Evolutionary conservation across 495 filamentous ascomycete species (phyloP).

Genomic region (Penicillium desertorum): DNA sequence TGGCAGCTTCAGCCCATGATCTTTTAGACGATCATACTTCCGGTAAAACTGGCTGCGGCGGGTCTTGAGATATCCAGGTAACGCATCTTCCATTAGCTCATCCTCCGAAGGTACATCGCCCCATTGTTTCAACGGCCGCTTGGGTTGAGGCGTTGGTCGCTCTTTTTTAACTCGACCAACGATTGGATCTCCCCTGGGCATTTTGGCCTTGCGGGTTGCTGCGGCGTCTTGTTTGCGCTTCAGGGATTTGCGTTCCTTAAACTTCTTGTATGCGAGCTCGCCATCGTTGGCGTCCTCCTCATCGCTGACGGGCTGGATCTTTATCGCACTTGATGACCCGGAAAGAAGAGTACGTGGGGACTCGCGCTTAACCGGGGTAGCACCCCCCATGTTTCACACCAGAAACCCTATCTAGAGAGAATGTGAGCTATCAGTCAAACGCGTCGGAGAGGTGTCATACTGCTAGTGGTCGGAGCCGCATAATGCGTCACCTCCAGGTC

Average conservation of each 20-base stretch:
- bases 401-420: constrained; percentile 8
- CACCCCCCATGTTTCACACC: background rate
- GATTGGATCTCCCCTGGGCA: constrained; percentile 26
- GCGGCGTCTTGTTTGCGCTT: constrained; percentile 55
- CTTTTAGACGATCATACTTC: constrained; percentile 55
- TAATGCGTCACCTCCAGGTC: constrained; percentile 38
- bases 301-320: constrained; percentile 31
- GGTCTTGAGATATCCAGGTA: constrained; percentile 58
- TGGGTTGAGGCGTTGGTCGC: constrained; percentile 17
- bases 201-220: constrained; percentile 48
- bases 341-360: constrained; percentile 12
- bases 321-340: constrained; percentile 18
- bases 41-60: constrained; percentile 54
- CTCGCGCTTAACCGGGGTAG: constrained; percentile 14
- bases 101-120: constrained; percentile 51
- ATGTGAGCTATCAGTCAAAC: constrained; percentile 21
- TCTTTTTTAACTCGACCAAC: constrained; percentile 34
- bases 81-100: constrained; percentile 56
- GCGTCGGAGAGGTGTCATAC: constrained; percentile 21
- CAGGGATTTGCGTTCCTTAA: constrained; percentile 57
- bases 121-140: constrained; percentile 33
- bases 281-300: constrained; percentile 48
- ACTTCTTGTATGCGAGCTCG: constrained; percentile 55
- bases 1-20: constrained; percentile 71
- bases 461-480: constrained; percentile 4